Conservation (phyloP, 805 yeast genomes). For the Lipomyces anomalus region DNA sequence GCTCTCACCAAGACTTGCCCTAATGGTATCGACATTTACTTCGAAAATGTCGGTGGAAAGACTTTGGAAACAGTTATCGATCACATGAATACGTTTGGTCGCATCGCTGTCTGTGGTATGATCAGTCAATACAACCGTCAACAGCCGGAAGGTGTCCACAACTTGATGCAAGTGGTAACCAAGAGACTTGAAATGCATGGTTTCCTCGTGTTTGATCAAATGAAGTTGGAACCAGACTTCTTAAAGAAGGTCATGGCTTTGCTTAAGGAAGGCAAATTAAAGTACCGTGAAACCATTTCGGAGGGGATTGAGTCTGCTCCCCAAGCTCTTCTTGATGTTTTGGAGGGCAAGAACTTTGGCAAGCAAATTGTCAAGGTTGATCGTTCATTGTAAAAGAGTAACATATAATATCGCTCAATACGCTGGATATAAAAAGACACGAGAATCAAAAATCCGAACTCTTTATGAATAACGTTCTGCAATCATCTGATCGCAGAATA, state of each 20-base stretch:
- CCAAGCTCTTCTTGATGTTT: conserved; percentile 9
- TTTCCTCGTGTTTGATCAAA: conserved; percentile 46
- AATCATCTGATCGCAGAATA: too few species aligned
- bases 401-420: too few species aligned
- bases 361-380: conserved; percentile 15
- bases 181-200: conserved; percentile 51
- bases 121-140: conserved; percentile 52
- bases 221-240: conserved; percentile 13
- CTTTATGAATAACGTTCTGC: too few species aligned
- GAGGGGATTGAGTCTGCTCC: conserved; percentile 15
- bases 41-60: conserved; percentile 62
- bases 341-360: conserved; percentile 17
- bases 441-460: too few species aligned
- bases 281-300: conserved; percentile 6
- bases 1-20: conserved; percentile 39
- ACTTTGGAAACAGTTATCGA: conserved; percentile 44
- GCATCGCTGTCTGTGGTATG: conserved; percentile 55
- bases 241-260: conserved; percentile 1
- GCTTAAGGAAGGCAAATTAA: conserved; percentile 14
- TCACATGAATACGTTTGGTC: conserved; percentile 34
- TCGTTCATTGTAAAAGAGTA: too few species aligned
- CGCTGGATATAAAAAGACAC: too few species aligned
- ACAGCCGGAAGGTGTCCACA: conserved; percentile 35
- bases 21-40: conserved; percentile 48
- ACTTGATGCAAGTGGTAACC: conserved; percentile 42